Conservation (phyloP, 495 filamentous ascomycete species). For the Aspergillus sparsus region DNA sequence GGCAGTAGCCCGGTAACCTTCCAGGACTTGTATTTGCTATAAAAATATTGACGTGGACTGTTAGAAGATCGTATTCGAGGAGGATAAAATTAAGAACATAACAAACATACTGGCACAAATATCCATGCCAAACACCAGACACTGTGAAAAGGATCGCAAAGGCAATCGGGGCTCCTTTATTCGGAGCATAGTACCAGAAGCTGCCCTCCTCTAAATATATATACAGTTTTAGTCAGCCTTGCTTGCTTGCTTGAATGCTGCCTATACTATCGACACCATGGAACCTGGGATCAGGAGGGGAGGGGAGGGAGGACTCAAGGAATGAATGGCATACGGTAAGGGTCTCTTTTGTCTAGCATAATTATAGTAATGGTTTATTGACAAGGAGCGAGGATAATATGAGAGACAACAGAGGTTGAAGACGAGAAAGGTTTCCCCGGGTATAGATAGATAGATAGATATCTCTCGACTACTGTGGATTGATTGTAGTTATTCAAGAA, state of each 20-base stretch:
- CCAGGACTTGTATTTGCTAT: constrained; percentile 48
- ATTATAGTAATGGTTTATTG: not conserved
- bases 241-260: no score
- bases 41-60: not conserved
- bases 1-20: constrained; percentile 57
- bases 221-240: no score
- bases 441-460: no score
- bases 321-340: constrained; percentile 22
- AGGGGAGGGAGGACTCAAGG: not conserved
- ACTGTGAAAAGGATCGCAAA: constrained; percentile 65
- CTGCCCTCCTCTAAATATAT: constrained; percentile 49
- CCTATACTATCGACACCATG: not conserved
- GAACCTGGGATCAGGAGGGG: not conserved
- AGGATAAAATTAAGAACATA: no score
- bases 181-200: constrained; percentile 72
- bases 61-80: no score
- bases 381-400: no score
- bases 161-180: constrained; percentile 68
- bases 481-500: no score
- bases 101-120: constrained; percentile 60
- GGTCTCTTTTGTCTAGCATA: constrained; percentile 21
- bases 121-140: constrained; percentile 59
- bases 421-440: no score
- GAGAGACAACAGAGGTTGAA: no score
- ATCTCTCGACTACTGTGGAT: no score